These are phyloP conservation scores for Omphalea diandra DNA, from an alignment of 441 rosid species.

Conservation along the genomic window DNA sequence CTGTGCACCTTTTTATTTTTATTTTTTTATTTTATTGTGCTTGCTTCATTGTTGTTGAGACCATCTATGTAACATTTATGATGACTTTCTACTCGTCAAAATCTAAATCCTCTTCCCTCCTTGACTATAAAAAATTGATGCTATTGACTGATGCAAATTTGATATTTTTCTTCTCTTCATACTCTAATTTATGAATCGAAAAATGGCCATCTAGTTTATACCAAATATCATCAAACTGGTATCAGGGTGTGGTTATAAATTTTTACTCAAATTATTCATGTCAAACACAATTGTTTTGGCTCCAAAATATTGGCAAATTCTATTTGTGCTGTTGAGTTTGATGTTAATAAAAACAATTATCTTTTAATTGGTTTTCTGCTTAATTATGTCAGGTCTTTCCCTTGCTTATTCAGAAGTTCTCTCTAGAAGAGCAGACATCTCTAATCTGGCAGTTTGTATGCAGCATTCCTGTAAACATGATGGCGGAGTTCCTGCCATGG, in stretches of 20 bases:
- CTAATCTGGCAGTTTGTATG: constrained; percentile 92
- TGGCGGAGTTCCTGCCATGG: constrained; percentile 83
- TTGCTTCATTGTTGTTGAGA: not conserved
- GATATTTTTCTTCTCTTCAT: not conserved
- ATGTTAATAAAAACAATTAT: not conserved
- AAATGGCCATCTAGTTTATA: not conserved
- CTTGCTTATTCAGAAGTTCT: constrained; percentile 75
- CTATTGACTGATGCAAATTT: not conserved
- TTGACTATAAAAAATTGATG: not conserved
- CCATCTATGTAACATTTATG: not conserved
- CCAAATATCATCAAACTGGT: not conserved
- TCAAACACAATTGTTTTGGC: not conserved
- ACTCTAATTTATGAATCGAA: not conserved
- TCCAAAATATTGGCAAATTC: constrained; percentile 1
- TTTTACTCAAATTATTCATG: not conserved
- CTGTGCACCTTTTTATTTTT: not conserved
- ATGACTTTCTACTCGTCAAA: not conserved
- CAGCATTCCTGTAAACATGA: constrained; percentile 84
- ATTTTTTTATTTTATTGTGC: not conserved
- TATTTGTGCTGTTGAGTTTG: not conserved
- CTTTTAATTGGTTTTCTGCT: constrained; percentile 11
- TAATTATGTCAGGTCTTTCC: constrained; percentile 66
- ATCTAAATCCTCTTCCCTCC: not conserved
- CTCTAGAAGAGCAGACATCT: constrained; percentile 78
- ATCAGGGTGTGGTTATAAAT: not conserved